Evolutionary conservation across 2,329 filamentous ascomycete genomes (phyloP), one percentile per base, ranked within the genome.

Genomic region (Aspergillus caelatus): DNA sequence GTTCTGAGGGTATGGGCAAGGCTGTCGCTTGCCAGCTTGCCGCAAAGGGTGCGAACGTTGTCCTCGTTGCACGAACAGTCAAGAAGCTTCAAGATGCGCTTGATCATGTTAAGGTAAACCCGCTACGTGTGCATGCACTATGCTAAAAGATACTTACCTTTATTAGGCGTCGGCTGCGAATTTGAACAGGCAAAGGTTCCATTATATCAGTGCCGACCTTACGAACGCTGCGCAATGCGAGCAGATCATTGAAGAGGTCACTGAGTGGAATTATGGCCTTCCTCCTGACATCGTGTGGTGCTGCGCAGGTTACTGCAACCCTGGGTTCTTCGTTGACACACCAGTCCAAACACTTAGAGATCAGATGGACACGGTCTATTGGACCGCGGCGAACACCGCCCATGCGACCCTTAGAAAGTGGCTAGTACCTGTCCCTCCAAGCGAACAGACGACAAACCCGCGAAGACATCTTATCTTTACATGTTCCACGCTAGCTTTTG

Each of bases 321-420:
- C 94, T 0, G 85, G 87, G 41, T 89, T 96, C 65, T 96, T 94
- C 81, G 78, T 91, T 68, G 91, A 97, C 65, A 88, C 88, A 45
- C 84, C 90, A 10, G 81, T 92, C 58, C 81, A 88, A 9, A 86
- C 85, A 12, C 81, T 93, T 68, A 86, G 90, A 48, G 82, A 84
- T 67, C 92, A 96, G 77, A 97, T 97, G 92, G 92, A 97, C 74
- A 86, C 94, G 70, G 94, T 97, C 80, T 98, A 92, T 81, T 97
- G 90, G 85, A 91, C 92, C 56, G 88, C 89, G 34, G 90, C 90
- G 46, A 95, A 96, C 76, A 91, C 96, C 80, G 90, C 93, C 43
- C 93, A 96, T 75, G 89, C 92, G 23, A 88, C 91, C 21, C 81
- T 97, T 65, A 86, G 85, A 58, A 84, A 86, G 64, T 97, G 94